Conservation (phyloP, 2,329 filamentous ascomycete genomes). For the Onygenales sp. region DNA sequence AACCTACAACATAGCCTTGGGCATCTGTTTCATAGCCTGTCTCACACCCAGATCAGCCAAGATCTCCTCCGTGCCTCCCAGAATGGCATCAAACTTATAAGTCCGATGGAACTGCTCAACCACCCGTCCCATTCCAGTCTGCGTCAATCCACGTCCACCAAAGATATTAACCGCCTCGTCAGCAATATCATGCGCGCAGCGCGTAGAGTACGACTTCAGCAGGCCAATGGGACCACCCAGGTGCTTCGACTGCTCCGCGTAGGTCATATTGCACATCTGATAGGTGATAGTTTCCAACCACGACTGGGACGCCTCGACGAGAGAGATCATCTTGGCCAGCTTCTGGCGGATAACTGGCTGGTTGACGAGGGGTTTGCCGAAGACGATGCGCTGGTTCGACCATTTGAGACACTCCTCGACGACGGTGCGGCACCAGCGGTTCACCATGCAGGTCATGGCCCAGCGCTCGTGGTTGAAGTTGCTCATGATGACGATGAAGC, state of each 20-base stretch:
- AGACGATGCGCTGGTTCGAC: conserved; percentile 54
- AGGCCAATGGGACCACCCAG: conserved; percentile 74
- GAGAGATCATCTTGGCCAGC: conserved; percentile 80
- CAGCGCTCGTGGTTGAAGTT: conserved; percentile 70
- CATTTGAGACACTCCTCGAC: conserved; percentile 53
- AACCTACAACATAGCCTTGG: conserved; percentile 66
- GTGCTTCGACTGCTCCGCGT: conserved; percentile 63
- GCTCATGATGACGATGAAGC: conserved; percentile 48
- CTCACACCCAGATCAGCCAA: conserved; percentile 71
- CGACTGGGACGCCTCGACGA: conserved; percentile 71
- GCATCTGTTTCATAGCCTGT: conserved; percentile 76
- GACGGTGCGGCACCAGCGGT: conserved; percentile 52
- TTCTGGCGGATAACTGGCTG: conserved; percentile 61
- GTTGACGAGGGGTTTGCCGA: conserved; percentile 49
- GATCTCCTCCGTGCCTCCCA: conserved; percentile 77
- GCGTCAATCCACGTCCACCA: conserved; percentile 70
- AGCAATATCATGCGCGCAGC: conserved; percentile 71
- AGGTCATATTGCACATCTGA: conserved; percentile 81
- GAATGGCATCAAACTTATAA: conserved; percentile 70
- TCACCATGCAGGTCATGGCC: conserved; percentile 53
- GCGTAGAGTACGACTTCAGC: conserved; percentile 69
- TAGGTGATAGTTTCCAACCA: conserved; percentile 80
- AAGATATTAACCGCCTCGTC: conserved; percentile 81
- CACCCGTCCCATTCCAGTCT: conserved; percentile 71
- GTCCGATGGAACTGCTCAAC: conserved; percentile 79